Evolutionary conservation across 495 filamentous ascomycete species (phyloP).

Genomic region (Neurospora cerealis): DNA sequence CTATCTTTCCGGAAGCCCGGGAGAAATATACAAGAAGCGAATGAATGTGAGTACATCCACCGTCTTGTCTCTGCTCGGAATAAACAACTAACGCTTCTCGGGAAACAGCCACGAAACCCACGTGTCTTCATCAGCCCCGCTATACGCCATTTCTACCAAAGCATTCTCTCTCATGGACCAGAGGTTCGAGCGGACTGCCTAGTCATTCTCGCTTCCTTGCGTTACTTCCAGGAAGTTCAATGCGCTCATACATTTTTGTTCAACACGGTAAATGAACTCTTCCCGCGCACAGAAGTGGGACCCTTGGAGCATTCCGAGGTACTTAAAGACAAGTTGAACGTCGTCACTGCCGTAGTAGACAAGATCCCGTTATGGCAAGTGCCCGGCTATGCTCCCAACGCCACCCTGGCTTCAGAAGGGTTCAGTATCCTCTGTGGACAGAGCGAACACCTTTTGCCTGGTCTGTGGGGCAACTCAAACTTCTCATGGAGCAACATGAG

Average conservation of each 20-base stretch:
- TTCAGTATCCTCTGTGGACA: constrained; percentile 31
- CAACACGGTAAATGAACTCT: background rate
- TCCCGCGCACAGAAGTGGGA: background rate
- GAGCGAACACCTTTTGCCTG: constrained; percentile 20
- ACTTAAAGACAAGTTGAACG: constrained; percentile 7
- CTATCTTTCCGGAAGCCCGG: background rate
- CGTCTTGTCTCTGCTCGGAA: background rate
- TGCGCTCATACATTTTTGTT: background rate
- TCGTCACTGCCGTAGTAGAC: constrained; percentile 29
- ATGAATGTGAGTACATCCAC: background rate
- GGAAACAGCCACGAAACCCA: background rate
- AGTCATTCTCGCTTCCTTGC: background rate
- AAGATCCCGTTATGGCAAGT: constrained; percentile 14
- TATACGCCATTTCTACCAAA: background rate
- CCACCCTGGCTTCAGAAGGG: constrained; percentile 21
- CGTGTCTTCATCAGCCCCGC: background rate
- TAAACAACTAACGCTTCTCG: background rate
- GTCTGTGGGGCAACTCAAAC: constrained; percentile 13
- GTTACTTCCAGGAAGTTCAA: background rate
- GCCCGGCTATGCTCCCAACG: constrained; percentile 2
- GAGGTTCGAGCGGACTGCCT: background rate
- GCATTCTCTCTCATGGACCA: background rate
- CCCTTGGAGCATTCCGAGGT: background rate
- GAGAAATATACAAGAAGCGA: background rate
- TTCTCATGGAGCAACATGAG: background rate